A percentile compares a stretch with the other conserved stretches of the same genome.
Evolutionary conservation across 31 red algal genomes (phyloP).

Genomic region (Odonthalia washingtoniensis): DNA sequence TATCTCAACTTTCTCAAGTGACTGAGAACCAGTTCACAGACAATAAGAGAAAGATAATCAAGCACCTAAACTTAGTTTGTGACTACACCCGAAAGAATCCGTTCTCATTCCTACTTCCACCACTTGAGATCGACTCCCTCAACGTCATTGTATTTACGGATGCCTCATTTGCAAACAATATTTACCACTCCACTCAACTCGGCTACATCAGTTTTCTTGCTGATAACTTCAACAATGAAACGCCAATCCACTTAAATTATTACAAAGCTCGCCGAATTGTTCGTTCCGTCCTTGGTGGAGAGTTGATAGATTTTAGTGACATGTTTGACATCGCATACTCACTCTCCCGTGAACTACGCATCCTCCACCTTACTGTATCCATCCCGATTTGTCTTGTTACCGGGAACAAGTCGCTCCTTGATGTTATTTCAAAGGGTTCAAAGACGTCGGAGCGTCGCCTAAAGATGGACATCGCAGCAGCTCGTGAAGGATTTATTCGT

Average conservation of each 20-base stretch:
- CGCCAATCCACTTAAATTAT: not conserved
- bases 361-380: not conserved
- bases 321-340: conserved; percentile 18
- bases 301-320: conserved; percentile 26
- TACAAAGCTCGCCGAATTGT: conserved; percentile 18
- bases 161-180: conserved; percentile 14
- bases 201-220: conserved; percentile 29
- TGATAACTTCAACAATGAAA: not conserved
- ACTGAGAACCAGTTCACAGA: no score
- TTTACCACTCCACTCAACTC: conserved; percentile 11
- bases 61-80: no score
- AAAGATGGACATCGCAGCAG: conserved; percentile 15
- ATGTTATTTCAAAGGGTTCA: conserved; percentile 13
- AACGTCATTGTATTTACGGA: not conserved
- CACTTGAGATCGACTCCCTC: not conserved
- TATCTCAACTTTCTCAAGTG: no score
- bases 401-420: not conserved
- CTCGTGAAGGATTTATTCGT: not conserved
- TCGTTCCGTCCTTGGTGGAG: not conserved
- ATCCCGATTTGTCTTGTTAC: not conserved
- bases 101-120: not conserved
- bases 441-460: conserved; percentile 3
- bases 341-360: not conserved
- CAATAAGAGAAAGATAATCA: no score
- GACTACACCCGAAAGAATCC: not conserved